These are phyloP conservation scores for Rhynchospora breviuscula DNA, from an alignment of 176 grass and related monocot genomes.

Conservation along the genomic window DNA sequence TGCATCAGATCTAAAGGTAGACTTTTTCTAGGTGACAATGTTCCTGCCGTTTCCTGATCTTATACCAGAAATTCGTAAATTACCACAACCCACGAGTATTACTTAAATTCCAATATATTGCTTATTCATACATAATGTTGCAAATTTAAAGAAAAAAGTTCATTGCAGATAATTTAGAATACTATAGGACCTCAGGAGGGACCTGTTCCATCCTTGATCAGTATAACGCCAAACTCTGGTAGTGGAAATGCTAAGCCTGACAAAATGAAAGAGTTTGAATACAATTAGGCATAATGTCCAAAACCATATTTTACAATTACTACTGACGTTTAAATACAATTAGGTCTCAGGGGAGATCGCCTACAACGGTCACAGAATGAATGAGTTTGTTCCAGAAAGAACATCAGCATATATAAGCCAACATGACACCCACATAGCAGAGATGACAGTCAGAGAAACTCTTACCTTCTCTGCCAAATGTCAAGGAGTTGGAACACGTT, in stretches of 20 bases:
- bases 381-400: conserved; percentile 90
- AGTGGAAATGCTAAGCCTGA: too few relatives aligned
- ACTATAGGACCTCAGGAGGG: too few relatives aligned
- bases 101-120: not conserved
- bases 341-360: conserved; percentile 74
- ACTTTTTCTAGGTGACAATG: not conserved
- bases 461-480: conserved; percentile 75
- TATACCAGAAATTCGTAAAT: not conserved
- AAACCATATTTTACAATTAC: not conserved
- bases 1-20: conserved; percentile 54
- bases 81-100: not conserved
- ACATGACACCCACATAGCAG: conserved; percentile 77
- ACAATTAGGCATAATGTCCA: not conserved
- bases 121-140: too few relatives aligned
- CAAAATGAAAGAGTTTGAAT: not conserved
- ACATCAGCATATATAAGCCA: conserved; percentile 95
- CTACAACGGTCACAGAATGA: conserved; percentile 72
- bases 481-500: conserved; percentile 95
- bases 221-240: not conserved
- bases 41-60: not conserved
- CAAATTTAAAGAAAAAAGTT: too few relatives aligned
- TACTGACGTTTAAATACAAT: not conserved
- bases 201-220: too few relatives aligned
- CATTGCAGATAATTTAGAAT: too few relatives aligned
- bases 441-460: conserved; percentile 92